Base-by-base conservation (phyloP, 2,329 filamentous ascomycete genomes). In the Nannizziopsis arthrosporioides region DNA sequence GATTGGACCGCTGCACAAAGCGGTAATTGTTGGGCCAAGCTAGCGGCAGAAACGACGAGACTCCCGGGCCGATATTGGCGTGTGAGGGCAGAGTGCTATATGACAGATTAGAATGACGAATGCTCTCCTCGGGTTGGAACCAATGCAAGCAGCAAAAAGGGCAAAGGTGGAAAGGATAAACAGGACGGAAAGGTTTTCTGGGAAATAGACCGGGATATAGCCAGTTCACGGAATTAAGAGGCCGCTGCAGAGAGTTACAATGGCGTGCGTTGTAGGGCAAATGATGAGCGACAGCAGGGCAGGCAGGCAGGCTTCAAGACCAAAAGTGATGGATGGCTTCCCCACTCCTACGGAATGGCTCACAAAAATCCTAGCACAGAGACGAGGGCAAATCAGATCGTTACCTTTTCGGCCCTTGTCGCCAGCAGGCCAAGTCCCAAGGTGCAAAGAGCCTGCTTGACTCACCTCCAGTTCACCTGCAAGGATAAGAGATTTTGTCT, bases 191-290 rank as follows among this genome's bases (percentile, higher is more conserved):
- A 18, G 38, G 14, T 27, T 27, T 27, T 27, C 22, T 27, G 22
- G 22, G 22, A 27, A 27, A 27, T 4, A 27, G 22, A 27, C 12
- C 12, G 34, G 34, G 31, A n/a, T 19, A 30, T 11, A 5, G 27
- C 18, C 10, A 12, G 19, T 42, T 14, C 15, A 10, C 9, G 5
- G 34, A 36, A 36, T 36, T 36, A 36, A 36, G 4, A 36, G 22
- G 22, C 22, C 22, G 22, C 6, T 10, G 22, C 27, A 30, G 17
- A 12, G 38, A 5, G 32, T 40, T 17, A 22, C 31, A 27, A 37
- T 35, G 45, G 30, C 35, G 45, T 37, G 45, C 22, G 15, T 36
- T 15, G 45, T 41, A 42, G 38, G 45, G 45, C 45, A 42, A 42
- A n/a, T 9, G 44, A 46, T n/a, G 30, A 19, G 38, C 38, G 45